These are phyloP conservation scores for Lomentospora prolificans DNA, from an alignment of 2,329 filamentous ascomycete genomes.

Conservation along the genomic window DNA sequence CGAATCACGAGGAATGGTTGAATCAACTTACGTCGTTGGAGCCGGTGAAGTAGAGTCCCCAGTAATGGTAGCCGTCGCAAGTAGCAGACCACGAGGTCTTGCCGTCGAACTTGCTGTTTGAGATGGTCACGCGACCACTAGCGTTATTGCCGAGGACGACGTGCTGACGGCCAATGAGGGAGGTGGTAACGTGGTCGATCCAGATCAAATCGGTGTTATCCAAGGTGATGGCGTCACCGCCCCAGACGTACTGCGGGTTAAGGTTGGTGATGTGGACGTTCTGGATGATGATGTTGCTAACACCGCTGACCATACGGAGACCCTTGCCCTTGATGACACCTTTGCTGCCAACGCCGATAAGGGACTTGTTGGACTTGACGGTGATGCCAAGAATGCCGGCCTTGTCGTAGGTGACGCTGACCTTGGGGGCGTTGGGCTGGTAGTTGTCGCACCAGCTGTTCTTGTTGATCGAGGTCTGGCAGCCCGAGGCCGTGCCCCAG, in stretches of 20 bases:
- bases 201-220: conserved; percentile 35
- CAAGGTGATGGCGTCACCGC: conserved; percentile 47
- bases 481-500: conserved; percentile 39
- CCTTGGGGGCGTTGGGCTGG: conserved; percentile 36
- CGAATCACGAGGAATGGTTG: not conserved
- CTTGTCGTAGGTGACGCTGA: conserved; percentile 38
- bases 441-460: conserved; percentile 51
- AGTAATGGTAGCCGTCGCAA: conserved; percentile 52
- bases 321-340: conserved; percentile 51
- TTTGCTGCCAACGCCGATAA: conserved; percentile 41
- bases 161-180: conserved; percentile 49
- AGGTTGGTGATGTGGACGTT: conserved; percentile 46
- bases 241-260: conserved; percentile 50
- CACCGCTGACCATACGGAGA: conserved; percentile 32
- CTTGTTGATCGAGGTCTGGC: conserved; percentile 52
- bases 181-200: conserved; percentile 46
- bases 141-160: conserved; percentile 46
- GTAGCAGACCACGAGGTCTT: conserved; percentile 41
- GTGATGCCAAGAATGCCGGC: conserved; percentile 40
- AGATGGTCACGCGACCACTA: conserved; percentile 46
- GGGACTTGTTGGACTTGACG: conserved; percentile 46
- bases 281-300: conserved; percentile 46
- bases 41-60: conserved; percentile 48
- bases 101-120: conserved; percentile 51
- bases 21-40: conserved; percentile 29